A percentile compares a stretch with the other conserved stretches of the same genome.
These are phyloP conservation scores for Aspergillus taichungensis DNA, from an alignment of 495 filamentous ascomycete genomes.

Conservation along the genomic window DNA sequence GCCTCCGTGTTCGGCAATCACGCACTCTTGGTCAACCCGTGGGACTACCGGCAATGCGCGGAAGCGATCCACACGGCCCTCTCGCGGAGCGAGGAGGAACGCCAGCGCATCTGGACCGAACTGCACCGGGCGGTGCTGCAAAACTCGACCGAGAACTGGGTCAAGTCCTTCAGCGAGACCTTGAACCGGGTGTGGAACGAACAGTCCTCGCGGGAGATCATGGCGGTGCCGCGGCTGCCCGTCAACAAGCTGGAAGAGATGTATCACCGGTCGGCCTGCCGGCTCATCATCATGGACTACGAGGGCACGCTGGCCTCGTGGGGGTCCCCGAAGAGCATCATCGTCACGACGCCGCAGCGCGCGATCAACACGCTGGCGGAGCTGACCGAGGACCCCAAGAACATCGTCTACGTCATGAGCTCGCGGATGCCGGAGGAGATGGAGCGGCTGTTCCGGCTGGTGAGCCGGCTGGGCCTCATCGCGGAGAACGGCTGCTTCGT, in stretches of 20 bases:
- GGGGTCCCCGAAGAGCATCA: slow-evolving; percentile 69
- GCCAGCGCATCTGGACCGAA: slow-evolving; percentile 60
- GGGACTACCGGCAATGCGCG: slow-evolving; percentile 81
- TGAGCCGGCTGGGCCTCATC: slow-evolving; percentile 73
- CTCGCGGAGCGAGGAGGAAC: slow-evolving; percentile 65
- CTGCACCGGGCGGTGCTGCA: slow-evolving; percentile 67
- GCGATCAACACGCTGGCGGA: slow-evolving; percentile 74
- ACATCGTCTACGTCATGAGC: slow-evolving; percentile 91
- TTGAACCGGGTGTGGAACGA: slow-evolving; percentile 69
- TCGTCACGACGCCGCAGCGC: slow-evolving; percentile 74
- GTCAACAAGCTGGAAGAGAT: slow-evolving; percentile 49
- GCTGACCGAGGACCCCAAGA: slow-evolving; percentile 63
- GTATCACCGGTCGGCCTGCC: slow-evolving; percentile 54
- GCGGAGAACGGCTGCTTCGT: slow-evolving; percentile 91
- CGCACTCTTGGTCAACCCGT: slow-evolving; percentile 76
- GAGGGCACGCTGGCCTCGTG: slow-evolving; percentile 85
- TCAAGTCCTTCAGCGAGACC: slow-evolving; percentile 57
- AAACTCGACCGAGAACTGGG: slow-evolving; percentile 79
- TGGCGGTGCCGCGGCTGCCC: slow-evolving; percentile 75
- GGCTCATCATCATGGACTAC: slow-evolving; percentile 84
- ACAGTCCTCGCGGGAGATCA: slow-evolving; percentile 71
- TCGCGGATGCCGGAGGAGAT: slow-evolving; percentile 78
- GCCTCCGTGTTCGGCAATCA: slow-evolving; percentile 71
- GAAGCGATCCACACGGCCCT: slow-evolving; percentile 74
- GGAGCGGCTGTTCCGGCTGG: slow-evolving; percentile 69